Evolutionary conservation across 768 basidiomycete species (phyloP), one percentile per base, ranked within the genome.

Genomic region (Mycena galopus): DNA sequence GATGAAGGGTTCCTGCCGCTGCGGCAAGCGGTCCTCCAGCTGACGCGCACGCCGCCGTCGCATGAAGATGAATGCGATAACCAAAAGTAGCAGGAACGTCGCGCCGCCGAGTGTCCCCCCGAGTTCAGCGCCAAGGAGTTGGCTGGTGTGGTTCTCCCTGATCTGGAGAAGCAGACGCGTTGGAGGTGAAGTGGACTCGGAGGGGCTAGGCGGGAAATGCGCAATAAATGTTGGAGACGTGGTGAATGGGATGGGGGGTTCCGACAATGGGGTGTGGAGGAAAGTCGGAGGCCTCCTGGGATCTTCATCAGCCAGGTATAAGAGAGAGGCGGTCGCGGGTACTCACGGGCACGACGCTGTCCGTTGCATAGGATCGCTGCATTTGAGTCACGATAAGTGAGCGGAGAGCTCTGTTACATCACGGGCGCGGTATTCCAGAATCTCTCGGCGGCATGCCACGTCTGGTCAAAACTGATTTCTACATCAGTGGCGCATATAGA

Each of bases 31-130:
- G 0, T 47, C 29, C 12, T 50, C 67, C 29, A 33, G 1, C 0
- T 14, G 47, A 19, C 57, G 57, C 14, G 59, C 50, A 29, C 60
- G 57, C 3, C 59, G 68, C 0, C 67, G 73, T 3, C 73, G 73
- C 32, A 69, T 37, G 47, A 4, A 66, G 19, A 56, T 5, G 9
- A 67, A 23, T 3, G 27, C 64, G 25, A 50, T 37, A 39, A 69
- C 19, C 6, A 69, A 1, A 14, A 73, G 50, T 7, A 66, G 19
- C 1, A 73, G 53, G 53, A 73, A 42, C 4, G 60, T 50, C 0
- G 65, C 64, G 21, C 73, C 73, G 11, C 73, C 73, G 30, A 73
- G 6, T 1, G 73, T 10, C 23, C 67, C 68, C 39, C 73, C 73
- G 27, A 73, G 73, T 21, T 66, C 73, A 3, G 64, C 68, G 5